Conservation (phyloP, 495 filamentous ascomycete species). For the Penicillium cataractarum region DNA sequence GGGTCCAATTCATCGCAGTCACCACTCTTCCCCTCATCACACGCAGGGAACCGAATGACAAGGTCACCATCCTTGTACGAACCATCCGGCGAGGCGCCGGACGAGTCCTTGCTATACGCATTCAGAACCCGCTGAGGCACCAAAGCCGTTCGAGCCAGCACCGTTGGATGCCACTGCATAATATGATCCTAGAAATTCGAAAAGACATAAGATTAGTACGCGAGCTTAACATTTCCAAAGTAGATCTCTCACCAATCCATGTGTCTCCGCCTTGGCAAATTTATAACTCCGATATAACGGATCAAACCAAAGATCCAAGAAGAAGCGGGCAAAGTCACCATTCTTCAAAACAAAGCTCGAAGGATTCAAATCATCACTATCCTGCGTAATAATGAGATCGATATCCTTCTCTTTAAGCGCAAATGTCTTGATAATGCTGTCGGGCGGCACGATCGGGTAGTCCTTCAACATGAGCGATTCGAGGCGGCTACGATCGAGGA, state of each 20-base stretch:
- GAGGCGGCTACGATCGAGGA: slow-evolving; percentile 67
- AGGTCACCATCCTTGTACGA: slow-evolving; percentile 79
- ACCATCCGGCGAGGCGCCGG: slow-evolving; percentile 48
- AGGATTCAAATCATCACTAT: slow-evolving; percentile 75
- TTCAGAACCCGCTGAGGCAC: slow-evolving; percentile 83
- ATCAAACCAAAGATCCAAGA: slow-evolving; percentile 96
- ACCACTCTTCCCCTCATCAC: slow-evolving; percentile 54
- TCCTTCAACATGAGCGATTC: slow-evolving; percentile 84
- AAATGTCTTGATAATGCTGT: slow-evolving; percentile 96
- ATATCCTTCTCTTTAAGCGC: slow-evolving; percentile 72
- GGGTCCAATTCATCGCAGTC: slow-evolving; percentile 73
- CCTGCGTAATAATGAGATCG: slow-evolving; percentile 84
- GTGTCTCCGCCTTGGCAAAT: slow-evolving; percentile 90
- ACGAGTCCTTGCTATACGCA: slow-evolving; percentile 64
- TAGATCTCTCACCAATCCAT: slow-evolving; percentile 74
- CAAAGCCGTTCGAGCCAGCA: slow-evolving; percentile 83
- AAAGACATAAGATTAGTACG: slow-evolving; percentile 5
- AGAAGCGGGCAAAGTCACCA: slow-evolving; percentile 89
- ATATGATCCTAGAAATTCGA: slow-evolving; percentile 69
- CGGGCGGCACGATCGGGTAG: slow-evolving; percentile 85
- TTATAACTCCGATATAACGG: slow-evolving; percentile 91
- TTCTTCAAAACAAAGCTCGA: slow-evolving; percentile 79
- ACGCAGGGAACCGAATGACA: slow-evolving; percentile 73
- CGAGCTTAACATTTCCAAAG: neutral
- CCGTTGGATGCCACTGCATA: slow-evolving; percentile 98